Base-by-base conservation (phyloP, 257 asterid genomes). In the Lavandula angustifolia region DNA sequence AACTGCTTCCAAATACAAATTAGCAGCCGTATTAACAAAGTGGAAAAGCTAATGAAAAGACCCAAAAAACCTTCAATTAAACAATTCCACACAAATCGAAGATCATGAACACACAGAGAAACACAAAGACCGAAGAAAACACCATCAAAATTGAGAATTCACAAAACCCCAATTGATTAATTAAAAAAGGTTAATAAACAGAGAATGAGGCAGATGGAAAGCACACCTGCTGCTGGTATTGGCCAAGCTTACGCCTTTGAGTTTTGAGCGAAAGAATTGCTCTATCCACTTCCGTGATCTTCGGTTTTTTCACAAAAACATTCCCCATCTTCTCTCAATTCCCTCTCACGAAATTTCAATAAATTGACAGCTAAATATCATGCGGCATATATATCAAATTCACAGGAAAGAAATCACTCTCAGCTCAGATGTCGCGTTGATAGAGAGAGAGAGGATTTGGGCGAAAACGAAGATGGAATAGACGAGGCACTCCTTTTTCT, bases 241-340 rank as follows among this genome's bases (percentile, higher is more conserved):
- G 96, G 48, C 84, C 97, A 70, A 94, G 96, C 82, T 86, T 90
- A 32, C 99, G 96, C 82, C 99, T 71, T 64, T 94, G 99, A 66
- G 99, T 94, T 80, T 87, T 94, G 70, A 94, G 95, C 65, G 97
- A 85, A 34, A 90, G 96, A 67, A 94, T 90, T 43, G 99, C 99
- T 77, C 35, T 82, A 66, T 94, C 99, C 38, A 87, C 97, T 72
- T 87, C 95, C 29, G 97, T 94, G 78, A 94, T 86, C 84, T 84
- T 94, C 1, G 96, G 95, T 74, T 84, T 90, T 84, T 87, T 94
- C 80, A 82, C 99, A 57, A 90, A 90, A 54, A 87, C 34, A 82
- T 89, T 92, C 55, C 97, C 97, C 99, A 92, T 92, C 60, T 27
- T 29, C 47, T 10, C 14, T 62, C 69, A 65, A 37, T 58, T 49